Evolutionary conservation across 805 yeast genomes (phyloP).

Genomic region (Suhomyces sp.): DNA sequence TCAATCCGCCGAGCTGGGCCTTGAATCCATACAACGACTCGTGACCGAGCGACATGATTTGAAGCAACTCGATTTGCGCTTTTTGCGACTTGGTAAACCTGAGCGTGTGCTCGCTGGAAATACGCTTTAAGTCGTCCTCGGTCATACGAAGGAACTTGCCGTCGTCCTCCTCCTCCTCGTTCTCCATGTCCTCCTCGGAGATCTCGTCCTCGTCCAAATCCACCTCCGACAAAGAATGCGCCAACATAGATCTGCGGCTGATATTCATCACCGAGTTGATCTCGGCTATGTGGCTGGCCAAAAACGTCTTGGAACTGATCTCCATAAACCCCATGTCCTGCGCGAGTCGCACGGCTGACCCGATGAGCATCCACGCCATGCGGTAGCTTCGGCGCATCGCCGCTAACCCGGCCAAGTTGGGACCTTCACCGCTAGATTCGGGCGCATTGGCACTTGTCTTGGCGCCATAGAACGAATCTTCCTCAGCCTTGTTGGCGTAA

Average conservation of each 20-base stretch:
- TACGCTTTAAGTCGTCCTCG: constrained; percentile 30
- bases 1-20: constrained; percentile 49
- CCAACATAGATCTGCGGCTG: constrained; percentile 74
- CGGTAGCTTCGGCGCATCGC: constrained; percentile 85
- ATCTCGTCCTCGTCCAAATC: constrained; percentile 49
- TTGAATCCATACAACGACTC: constrained; percentile 74
- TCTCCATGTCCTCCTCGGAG: constrained; percentile 32
- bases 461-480: constrained; percentile 11
- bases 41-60: constrained; percentile 77
- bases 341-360: constrained; percentile 80
- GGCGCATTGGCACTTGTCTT: constrained; percentile 12
- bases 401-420: constrained; percentile 66
- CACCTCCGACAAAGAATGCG: constrained; percentile 67
- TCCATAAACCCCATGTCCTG: constrained; percentile 84
- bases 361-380: constrained; percentile 92
- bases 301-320: constrained; percentile 64
- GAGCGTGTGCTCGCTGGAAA: constrained; percentile 30
- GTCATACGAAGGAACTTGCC: constrained; percentile 27
- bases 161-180: constrained; percentile 25
- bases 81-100: constrained; percentile 61
- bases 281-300: constrained; percentile 85
- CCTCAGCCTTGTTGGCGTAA: constrained; percentile 66
- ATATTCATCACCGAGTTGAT: constrained; percentile 78
- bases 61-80: constrained; percentile 77
- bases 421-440: constrained; percentile 28